Conservation (phyloP, 129 eudicot genomes). For the Dittrichia graveolens region DNA sequence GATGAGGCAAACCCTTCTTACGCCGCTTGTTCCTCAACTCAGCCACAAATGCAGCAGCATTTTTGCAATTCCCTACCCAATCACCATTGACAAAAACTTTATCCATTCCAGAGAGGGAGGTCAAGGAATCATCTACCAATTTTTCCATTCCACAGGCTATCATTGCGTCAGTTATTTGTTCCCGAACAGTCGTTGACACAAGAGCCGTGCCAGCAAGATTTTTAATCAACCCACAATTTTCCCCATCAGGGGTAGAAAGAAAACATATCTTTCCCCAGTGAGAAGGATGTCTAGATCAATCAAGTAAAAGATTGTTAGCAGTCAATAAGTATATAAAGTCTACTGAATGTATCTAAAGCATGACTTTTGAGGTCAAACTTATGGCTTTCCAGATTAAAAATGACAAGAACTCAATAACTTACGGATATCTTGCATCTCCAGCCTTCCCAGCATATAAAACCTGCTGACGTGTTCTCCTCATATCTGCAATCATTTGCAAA, state of each 20-base stretch:
- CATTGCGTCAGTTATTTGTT: slow-evolving; percentile 41
- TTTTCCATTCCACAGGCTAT: slow-evolving; percentile 70
- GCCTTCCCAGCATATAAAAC: slow-evolving; percentile 83
- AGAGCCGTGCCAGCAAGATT: slow-evolving; percentile 85
- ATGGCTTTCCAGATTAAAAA: not conserved
- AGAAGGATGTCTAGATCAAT: slow-evolving; percentile 79
- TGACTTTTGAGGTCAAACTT: slow-evolving; percentile 16
- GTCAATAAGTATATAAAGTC: not conserved
- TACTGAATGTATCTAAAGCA: not conserved
- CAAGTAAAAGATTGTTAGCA: slow-evolving; percentile 18
- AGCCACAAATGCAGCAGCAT: slow-evolving; percentile 66
- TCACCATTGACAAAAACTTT: slow-evolving; percentile 82
- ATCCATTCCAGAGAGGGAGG: slow-evolving; percentile 47
- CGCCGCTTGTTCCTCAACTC: slow-evolving; percentile 69
- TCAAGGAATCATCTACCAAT: slow-evolving; percentile 54
- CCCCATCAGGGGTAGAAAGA: slow-evolving; percentile 93
- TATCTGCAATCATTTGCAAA: slow-evolving; percentile 69
- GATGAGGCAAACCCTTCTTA: slow-evolving; percentile 48
- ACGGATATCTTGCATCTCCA: slow-evolving; percentile 99
- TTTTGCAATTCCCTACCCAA: slow-evolving; percentile 77
- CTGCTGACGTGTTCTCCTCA: slow-evolving; percentile 90
- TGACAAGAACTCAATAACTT: slow-evolving; percentile 37
- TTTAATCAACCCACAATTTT: slow-evolving; percentile 89
- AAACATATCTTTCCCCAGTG: slow-evolving; percentile 94
- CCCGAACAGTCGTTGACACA: slow-evolving; percentile 56